Evolutionary conservation across 352 stramenopile genomes (phyloP).

Genomic region (Phytopythium delawarense): DNA sequence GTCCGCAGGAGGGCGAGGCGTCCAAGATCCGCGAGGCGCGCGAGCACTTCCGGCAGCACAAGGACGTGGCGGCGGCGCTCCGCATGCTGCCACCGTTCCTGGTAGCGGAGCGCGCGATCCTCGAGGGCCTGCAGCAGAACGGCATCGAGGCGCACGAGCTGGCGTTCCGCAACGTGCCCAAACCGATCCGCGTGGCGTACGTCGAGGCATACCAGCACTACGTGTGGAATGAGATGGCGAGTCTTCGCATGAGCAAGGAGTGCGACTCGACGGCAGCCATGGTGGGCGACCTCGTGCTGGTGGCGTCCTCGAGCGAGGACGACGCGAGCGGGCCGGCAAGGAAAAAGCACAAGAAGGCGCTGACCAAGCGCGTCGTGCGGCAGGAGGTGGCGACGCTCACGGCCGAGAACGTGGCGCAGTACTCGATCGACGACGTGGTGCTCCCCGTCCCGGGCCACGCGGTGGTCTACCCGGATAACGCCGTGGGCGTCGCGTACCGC

Average conservation of each 20-base stretch:
- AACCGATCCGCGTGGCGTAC: constrained; percentile 57
- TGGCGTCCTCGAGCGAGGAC: constrained; percentile 14
- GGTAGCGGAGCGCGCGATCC: constrained; percentile 58
- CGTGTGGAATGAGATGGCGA: constrained; percentile 95
- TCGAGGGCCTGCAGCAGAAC: constrained; percentile 71
- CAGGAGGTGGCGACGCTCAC: constrained; percentile 62
- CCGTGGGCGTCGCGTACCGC: constrained; percentile 37
- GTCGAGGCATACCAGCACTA: constrained; percentile 91
- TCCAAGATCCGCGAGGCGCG: constrained; percentile 74
- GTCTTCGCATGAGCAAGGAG: constrained; percentile 74
- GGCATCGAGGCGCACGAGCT: constrained; percentile 71
- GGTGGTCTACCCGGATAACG: constrained; percentile 82
- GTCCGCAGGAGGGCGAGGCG: constrained; percentile 73
- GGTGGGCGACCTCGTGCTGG: constrained; percentile 89
- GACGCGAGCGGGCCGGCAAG: constrained; percentile 12
- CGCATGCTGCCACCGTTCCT: constrained; percentile 78
- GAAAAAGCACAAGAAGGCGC: constrained; percentile 33
- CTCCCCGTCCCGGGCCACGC: constrained; percentile 91
- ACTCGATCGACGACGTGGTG: constrained; percentile 92
- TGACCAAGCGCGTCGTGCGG: constrained; percentile 15
- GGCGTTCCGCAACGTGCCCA: constrained; percentile 62
- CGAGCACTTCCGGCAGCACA: constrained; percentile 81
- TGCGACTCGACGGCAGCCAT: constrained; percentile 51
- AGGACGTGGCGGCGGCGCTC: constrained; percentile 70
- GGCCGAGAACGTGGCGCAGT: constrained; percentile 80